phyloP scores from a whole-genome alignment of 129 eudicot genomes.

The Escallonia rubra region DNA sequence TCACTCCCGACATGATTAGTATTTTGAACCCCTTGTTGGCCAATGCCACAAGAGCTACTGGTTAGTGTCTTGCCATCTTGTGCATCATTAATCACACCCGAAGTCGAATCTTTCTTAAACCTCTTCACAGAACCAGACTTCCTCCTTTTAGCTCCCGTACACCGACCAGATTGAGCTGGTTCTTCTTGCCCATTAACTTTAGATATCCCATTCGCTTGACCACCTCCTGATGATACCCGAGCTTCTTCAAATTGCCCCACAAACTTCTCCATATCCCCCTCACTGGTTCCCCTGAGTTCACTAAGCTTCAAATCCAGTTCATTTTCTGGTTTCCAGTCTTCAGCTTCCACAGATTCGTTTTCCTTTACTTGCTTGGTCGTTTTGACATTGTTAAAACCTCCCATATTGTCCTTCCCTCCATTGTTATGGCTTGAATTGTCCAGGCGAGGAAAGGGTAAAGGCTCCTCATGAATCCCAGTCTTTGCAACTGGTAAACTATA shows the following conservation, averaged over 20 bases:
- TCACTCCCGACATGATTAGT: background rate
- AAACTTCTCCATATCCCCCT: conserved; percentile 16
- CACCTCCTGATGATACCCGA: conserved; percentile 21
- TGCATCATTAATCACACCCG: conserved; percentile 17
- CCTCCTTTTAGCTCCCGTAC: conserved; percentile 59
- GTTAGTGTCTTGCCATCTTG: conserved; percentile 11
- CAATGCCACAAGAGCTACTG: conserved; percentile 22
- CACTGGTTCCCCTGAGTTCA: conserved; percentile 33
- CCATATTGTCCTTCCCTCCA: conserved; percentile 28
- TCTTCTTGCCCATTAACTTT: background rate
- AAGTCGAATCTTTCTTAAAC: conserved; percentile 43
- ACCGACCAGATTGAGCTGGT: conserved; percentile 30
- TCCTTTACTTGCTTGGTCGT: conserved; percentile 23
- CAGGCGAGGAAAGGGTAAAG: conserved; percentile 21
- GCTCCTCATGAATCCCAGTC: conserved; percentile 37
- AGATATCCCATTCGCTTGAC: conserved; percentile 6
- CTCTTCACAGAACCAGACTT: conserved; percentile 78
- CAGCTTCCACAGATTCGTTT: conserved; percentile 26
- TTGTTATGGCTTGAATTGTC: conserved; percentile 14
- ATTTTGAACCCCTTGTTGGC: background rate
- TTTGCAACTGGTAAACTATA: conserved; percentile 39
- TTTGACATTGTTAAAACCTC: conserved; percentile 19
- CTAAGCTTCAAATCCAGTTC: conserved; percentile 35
- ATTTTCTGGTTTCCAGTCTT: conserved; percentile 30
- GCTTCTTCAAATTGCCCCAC: conserved; percentile 22